phyloP scores from a whole-genome alignment of 1,139 yeast species.

The Scheffersomyces quercinus region DNA sequence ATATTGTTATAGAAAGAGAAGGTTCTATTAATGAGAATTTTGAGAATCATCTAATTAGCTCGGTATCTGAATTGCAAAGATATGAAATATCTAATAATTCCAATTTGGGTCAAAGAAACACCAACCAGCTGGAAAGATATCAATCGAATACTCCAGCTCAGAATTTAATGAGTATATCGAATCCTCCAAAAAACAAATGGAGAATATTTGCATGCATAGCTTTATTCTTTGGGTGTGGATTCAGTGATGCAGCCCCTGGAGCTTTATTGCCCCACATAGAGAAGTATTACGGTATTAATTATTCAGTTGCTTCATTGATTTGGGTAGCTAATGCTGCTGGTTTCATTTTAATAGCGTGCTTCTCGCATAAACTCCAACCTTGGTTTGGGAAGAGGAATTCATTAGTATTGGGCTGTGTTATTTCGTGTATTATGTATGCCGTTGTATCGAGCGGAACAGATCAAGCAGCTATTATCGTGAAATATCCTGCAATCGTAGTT shows the following conservation, averaged over 20 bases:
- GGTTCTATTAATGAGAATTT: no score
- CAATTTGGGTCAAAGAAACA: slow-evolving; percentile 22
- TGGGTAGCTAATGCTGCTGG: slow-evolving; percentile 47
- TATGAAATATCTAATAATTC: neutral
- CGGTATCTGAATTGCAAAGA: no score
- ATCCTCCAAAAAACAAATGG: slow-evolving; percentile 11
- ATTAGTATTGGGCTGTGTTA: slow-evolving; percentile 30
- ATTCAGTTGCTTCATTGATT: slow-evolving; percentile 41
- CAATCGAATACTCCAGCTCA: slow-evolving; percentile 14
- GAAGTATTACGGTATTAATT: slow-evolving; percentile 32
- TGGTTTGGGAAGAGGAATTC: slow-evolving; percentile 39
- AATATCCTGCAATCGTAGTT: slow-evolving; percentile 41
- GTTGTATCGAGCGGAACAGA: slow-evolving; percentile 31
- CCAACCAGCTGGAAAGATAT: slow-evolving; percentile 24
- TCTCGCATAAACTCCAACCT: slow-evolving; percentile 32
- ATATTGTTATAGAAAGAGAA: slow-evolving; percentile 7
- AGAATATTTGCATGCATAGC: slow-evolving; percentile 11
- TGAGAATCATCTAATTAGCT: no score
- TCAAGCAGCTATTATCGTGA: slow-evolving; percentile 41
- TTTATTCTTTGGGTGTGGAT: slow-evolving; percentile 19
- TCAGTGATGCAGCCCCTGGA: slow-evolving; percentile 43
- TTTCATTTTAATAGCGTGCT: slow-evolving; percentile 33
- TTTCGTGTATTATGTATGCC: slow-evolving; percentile 35
- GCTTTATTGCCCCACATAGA: slow-evolving; percentile 43
- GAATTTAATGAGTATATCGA: slow-evolving; percentile 9